Evolutionary conservation across 164 flowering plant species (phyloP).

Genomic region (Magnolia kwangsiensis): DNA sequence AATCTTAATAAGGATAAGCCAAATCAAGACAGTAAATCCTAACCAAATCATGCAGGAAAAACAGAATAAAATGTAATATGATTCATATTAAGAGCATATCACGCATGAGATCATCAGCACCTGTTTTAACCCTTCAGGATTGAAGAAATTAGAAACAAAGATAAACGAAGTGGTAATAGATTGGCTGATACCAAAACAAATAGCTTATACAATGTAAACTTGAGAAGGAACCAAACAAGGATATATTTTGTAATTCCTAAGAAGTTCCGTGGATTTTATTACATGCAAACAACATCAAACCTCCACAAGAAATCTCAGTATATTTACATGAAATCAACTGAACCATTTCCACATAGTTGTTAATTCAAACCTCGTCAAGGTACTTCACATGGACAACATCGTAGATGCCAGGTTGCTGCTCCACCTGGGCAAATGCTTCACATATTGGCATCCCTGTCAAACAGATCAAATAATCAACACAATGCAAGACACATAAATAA

Average conservation of each 20-base stretch:
- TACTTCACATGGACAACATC: slow-evolving; percentile 94
- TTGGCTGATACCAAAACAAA: neutral
- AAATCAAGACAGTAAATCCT: too few species aligned
- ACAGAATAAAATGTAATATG: too few species aligned
- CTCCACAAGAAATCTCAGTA: neutral
- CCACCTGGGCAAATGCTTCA: slow-evolving; percentile 94
- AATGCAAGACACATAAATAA: too few species aligned
- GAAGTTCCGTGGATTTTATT: neutral
- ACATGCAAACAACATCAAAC: neutral
- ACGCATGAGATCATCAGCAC: too few species aligned
- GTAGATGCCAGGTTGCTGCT: slow-evolving; percentile 83
- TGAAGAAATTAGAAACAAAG: too few species aligned
- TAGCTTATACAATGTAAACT: neutral
- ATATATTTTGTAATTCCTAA: too few species aligned
- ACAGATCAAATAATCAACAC: slow-evolving; percentile 1
- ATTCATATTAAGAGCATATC: too few species aligned
- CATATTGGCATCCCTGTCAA: slow-evolving; percentile 90
- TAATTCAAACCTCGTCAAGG: slow-evolving; percentile 71
- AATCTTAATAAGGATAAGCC: too few species aligned
- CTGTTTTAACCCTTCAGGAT: too few species aligned
- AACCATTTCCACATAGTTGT: slow-evolving; percentile 3
- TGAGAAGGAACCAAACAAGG: neutral
- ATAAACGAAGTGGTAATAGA: too few species aligned
- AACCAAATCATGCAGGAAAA: too few species aligned
- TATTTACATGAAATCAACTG: neutral